Conservation (phyloP, 345 rosid genomes). For the Punica granatum region DNA sequence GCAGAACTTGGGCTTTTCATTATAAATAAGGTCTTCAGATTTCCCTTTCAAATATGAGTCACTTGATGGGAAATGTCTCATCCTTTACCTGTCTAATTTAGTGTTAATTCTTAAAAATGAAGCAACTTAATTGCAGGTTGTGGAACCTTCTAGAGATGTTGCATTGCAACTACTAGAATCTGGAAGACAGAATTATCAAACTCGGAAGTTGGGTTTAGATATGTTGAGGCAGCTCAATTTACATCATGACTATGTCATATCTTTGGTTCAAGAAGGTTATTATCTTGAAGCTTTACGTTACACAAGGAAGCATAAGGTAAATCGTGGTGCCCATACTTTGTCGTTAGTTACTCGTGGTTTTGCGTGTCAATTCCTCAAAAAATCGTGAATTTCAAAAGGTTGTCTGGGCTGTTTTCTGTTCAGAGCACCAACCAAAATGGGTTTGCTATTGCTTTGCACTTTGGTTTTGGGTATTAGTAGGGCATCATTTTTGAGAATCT, state of each 20-base stretch:
- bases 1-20: conserved; percentile 66
- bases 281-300: conserved; percentile 88
- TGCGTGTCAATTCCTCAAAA: not conserved
- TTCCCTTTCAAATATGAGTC: conserved; percentile 6
- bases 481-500: not conserved
- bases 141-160: conserved; percentile 94
- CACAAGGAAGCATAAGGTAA: conserved; percentile 82
- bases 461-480: not conserved
- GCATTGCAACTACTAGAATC: conserved; percentile 83
- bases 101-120: conserved; percentile 8
- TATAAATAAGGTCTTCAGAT: conserved; percentile 63
- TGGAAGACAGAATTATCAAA: conserved; percentile 55
- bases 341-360: no score
- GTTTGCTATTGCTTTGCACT: not conserved
- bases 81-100: not conserved
- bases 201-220: conserved; percentile 83
- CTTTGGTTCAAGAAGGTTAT: conserved; percentile 80
- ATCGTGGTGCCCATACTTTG: not conserved
- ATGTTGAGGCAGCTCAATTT: conserved; percentile 89
- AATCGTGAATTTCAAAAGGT: not conserved
- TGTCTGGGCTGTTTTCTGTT: not conserved
- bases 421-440: not conserved
- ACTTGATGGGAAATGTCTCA: not conserved
- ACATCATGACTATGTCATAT: conserved; percentile 72
- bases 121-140: conserved; percentile 42